Conservation (phyloP, 768 basidiomycete species). For the Macrolepiota fuliginosa region DNA sequence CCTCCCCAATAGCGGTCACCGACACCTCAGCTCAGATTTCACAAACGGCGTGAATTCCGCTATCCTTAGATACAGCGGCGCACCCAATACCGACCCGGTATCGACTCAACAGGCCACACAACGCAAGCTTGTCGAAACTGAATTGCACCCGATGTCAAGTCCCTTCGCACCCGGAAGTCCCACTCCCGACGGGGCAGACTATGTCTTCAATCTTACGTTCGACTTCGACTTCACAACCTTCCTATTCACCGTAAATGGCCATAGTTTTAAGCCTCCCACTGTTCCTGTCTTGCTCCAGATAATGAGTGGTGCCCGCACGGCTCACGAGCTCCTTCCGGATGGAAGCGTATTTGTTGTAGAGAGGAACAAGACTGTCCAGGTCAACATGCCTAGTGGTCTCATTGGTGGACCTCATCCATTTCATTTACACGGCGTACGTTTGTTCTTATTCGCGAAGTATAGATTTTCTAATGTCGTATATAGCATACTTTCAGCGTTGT, state of each 20-base stretch:
- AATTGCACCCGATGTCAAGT: slow-evolving; percentile 30
- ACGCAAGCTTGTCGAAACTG: slow-evolving; percentile 32
- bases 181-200: slow-evolving; percentile 36
- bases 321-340: slow-evolving; percentile 44
- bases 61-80: slow-evolving; percentile 39
- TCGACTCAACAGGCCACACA: slow-evolving; percentile 23
- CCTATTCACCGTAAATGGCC: slow-evolving; percentile 28
- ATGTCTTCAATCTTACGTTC: slow-evolving; percentile 28
- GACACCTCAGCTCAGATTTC: slow-evolving; percentile 17
- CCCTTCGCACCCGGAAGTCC: slow-evolving; percentile 33
- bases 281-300: slow-evolving; percentile 59
- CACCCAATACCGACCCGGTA: slow-evolving; percentile 30
- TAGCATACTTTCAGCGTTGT: slow-evolving; percentile 46
- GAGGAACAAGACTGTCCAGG: slow-evolving; percentile 36
- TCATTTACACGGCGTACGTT: slow-evolving; percentile 34
- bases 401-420: slow-evolving; percentile 39
- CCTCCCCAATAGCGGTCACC: slow-evolving; percentile 21
- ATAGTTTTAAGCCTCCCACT: slow-evolving; percentile 32
- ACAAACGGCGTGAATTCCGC: slow-evolving; percentile 43
- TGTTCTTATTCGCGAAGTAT: not conserved
- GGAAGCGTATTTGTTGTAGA: slow-evolving; percentile 48
- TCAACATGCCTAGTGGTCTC: slow-evolving; percentile 29
- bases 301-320: slow-evolving; percentile 46
- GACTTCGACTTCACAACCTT: slow-evolving; percentile 16
- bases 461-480: not conserved